phyloP scores from a whole-genome alignment of 371 early-diverging fungal species.

The Mucor irregularis region DNA sequence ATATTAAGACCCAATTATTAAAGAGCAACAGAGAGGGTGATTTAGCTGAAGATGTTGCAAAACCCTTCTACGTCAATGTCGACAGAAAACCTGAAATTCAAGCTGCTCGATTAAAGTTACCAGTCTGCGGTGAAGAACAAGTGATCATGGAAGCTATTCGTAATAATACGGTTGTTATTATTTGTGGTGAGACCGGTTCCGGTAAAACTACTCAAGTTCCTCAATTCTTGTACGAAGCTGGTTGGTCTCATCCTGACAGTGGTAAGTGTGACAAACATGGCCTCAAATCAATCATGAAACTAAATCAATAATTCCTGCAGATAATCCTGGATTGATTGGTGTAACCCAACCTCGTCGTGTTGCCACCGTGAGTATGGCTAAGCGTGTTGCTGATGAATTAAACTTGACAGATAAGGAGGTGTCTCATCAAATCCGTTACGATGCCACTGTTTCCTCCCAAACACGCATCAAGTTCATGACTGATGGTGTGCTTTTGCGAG shows the following conservation, averaged over 20 bases:
- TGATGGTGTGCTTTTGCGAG: constrained; percentile 98
- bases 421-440: constrained; percentile 63
- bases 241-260: constrained; percentile 84
- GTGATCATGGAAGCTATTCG: constrained; percentile 94
- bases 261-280: constrained; percentile 26
- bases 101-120: constrained; percentile 76
- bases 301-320: constrained; percentile 10
- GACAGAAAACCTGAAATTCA: constrained; percentile 75
- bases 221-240: constrained; percentile 97
- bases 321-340: constrained; percentile 90
- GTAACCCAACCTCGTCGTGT: constrained; percentile 99
- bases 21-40: constrained; percentile 46
- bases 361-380: constrained; percentile 98
- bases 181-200: constrained; percentile 99
- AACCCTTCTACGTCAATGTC: constrained; percentile 81
- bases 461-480: constrained; percentile 98
- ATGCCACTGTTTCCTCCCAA: constrained; percentile 69
- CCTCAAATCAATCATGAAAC: neutral
- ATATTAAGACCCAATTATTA: constrained; percentile 37
- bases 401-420: constrained; percentile 60
- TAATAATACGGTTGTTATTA: constrained; percentile 80
- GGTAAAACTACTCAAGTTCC: constrained; percentile 95
- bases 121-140: constrained; percentile 94
- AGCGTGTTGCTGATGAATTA: constrained; percentile 93
- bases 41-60: constrained; percentile 36